Base-by-base conservation (phyloP, 192 early-diverging fungal species). In the Paraglomus occultum region DNA sequence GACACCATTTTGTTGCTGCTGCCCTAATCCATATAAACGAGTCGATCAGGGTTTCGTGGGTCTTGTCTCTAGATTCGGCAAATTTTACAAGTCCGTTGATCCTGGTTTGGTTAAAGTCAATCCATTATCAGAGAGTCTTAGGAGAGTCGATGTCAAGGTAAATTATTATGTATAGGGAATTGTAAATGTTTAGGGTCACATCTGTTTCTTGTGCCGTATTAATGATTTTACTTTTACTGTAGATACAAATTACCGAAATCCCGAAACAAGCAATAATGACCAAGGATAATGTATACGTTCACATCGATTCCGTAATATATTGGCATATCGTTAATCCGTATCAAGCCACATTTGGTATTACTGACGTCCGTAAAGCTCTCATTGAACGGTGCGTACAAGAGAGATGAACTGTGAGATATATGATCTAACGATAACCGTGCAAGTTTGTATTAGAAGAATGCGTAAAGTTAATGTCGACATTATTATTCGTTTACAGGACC, bases 201-300 rank as follows among this genome's bases (percentile, higher is more conserved):
- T 31, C 31, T 31, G 31, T 31, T 31, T 1, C 31, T 31, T 31
- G 31, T 31, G 31, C 3, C 31, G 3, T 31, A 31, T 31, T 31
- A 2, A 31, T 31, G 31, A 31, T 31, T 31, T 31, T 31, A 31
- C 31, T 31, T 31, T 31, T 31, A 31, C 31, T 31, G 31, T 64
- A 64, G 74, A 79, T 79, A 18, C 77, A 79, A 64, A 71, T 79
- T n/a, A 72, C 77, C 1, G 77, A 79, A 42, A 88, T 95, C 31
- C 83, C 86, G 39, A 61, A 75, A 20, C 90, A 95, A 74, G 75
- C 82, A 8, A 90, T 96, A 64, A 90, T 94, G 79, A 94, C 92
- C 48, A 92, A 95, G 74, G 94, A 96, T 79, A 97, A 97, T 71
- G 91, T 95, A 60, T 88, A 83, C 31, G 85, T 94, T 38, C 74